These are phyloP conservation scores for Microcos paniculata DNA, from an alignment of 345 rosid species.

Conservation along the genomic window DNA sequence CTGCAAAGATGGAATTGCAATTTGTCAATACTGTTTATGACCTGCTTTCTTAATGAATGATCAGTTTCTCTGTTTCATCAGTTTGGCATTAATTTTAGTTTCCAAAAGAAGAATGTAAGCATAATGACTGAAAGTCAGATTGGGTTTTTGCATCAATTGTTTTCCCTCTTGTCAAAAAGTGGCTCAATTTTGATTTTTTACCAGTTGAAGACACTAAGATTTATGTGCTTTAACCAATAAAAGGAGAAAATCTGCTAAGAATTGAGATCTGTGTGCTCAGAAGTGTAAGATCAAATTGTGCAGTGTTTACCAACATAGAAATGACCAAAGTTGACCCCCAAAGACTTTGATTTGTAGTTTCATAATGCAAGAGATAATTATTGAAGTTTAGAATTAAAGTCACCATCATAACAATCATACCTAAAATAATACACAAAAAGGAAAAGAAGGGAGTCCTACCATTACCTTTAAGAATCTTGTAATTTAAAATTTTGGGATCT, in stretches of 20 bases:
- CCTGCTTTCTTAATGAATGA: background rate
- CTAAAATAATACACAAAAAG: background rate
- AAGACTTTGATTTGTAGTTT: background rate
- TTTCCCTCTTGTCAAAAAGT: background rate
- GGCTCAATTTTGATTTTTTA: background rate
- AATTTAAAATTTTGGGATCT: constrained; percentile 20
- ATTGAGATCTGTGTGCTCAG: background rate
- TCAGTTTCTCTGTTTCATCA: background rate
- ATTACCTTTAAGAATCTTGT: background rate
- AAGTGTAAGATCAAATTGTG: background rate
- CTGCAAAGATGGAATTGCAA: background rate
- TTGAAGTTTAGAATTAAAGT: constrained; percentile 1
- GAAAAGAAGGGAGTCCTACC: background rate
- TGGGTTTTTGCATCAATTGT: background rate
- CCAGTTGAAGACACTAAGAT: background rate
- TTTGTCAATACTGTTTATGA: background rate
- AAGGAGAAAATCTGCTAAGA: background rate
- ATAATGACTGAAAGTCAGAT: background rate
- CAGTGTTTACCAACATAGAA: background rate
- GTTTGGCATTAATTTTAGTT: background rate
- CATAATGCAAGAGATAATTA: background rate
- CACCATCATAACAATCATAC: background rate
- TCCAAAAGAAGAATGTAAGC: background rate
- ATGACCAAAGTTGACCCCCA: background rate
- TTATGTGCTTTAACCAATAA: background rate